Evolutionary conservation across 306 rosid genomes (phyloP), one percentile per base, ranked within the genome.

Genomic region (Cicer arietinum): DNA sequence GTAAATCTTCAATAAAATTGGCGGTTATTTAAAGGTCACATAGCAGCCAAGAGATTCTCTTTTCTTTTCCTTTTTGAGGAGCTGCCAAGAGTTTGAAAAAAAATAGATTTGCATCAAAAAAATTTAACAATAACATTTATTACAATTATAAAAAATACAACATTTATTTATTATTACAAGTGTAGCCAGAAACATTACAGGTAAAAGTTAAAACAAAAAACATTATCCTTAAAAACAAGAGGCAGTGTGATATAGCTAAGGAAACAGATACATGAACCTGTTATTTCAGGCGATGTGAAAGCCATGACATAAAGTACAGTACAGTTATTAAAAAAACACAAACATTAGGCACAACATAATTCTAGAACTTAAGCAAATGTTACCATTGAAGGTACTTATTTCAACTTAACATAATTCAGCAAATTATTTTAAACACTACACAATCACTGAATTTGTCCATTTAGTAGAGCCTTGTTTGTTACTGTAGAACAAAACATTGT

Each of bases 401-500:
- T 70, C 59, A 84, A 77, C 64, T 57, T 39, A 22, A 80, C 77
- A 74, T 47, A 58, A 69, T 43, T 71, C 82, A 77, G 73, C 79
- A 79, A 75, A 67, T 64, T 50, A 53, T 74, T 14, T 62, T 5
- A 11, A 64, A 43, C 73, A 85, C 64, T 43, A 13, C 69, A 62
- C 17, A 74, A 66, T 10, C 76, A 43, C 79, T 67, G 67, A 78
- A 76, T 46, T 44, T 74, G 74, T 77, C 75, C 74, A 42, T 60
- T 16, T 52, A 6, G 12, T 61, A 4, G 17, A 56, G 54, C 51
- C 57, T 54, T 54, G 35, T 18, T 41, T 47, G 62, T 85, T 61
- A 87, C 82, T 84, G 90, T 30, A 79, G 85, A 83, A 94, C 97
- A 44, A 90, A 79, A 80, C 97, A 94, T 83, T 87, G 89, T 58